Base-by-base conservation (phyloP, 306 rosid genomes). In the Cyamopsis tetragonoloba region DNA sequence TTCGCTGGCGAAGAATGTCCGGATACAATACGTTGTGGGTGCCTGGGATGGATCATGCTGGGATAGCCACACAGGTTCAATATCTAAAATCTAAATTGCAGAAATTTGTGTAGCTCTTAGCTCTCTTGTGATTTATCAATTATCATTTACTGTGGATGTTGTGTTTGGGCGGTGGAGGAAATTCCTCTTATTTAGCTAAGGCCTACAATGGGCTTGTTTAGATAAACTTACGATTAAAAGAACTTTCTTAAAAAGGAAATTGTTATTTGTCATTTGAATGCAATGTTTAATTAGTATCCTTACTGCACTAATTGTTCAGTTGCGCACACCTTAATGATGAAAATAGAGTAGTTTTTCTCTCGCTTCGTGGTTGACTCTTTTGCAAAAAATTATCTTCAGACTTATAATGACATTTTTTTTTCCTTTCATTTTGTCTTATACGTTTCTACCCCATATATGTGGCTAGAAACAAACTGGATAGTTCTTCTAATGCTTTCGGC, bases 1-100 rank as follows among this genome's bases (percentile, higher is more conserved):
- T 93, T 66, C 91, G 99, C 9, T 93, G 99, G 99, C 77, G 87
- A 38, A 86, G 92, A 80, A 93, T 93, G 99, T 83, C 87, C 38
- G 97, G 99, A 62, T 88, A 79, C 84, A 93, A 93, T 84, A 24
- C 89, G 68, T 68, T 93, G 86, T 93, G 99, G 97, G 96, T 93
- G 72, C 99, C 99, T 75, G 92, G 96, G 74, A 81, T 87, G 90
- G 99, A 93, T 80, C 99, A 93, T 75, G 96, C 99, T 6, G 97
- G 97, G 72, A 90, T 90, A 50, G 99, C 99, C n/a, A 93, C 99
- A 23, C 97, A 93, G 99, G 97, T 87, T 62, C 37, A 72, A 4
- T 62, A 38, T 60, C 61, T 63, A 57, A 60, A 50, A 38, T 60
- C 61, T 63, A 57, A 60, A 50, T 62, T 50, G 26, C 34, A 32